A percentile compares a stretch with the other conserved stretches of the same genome.
Evolutionary conservation across 495 filamentous ascomycete species (phyloP).

Genomic region (Xylaria nigripes): DNA sequence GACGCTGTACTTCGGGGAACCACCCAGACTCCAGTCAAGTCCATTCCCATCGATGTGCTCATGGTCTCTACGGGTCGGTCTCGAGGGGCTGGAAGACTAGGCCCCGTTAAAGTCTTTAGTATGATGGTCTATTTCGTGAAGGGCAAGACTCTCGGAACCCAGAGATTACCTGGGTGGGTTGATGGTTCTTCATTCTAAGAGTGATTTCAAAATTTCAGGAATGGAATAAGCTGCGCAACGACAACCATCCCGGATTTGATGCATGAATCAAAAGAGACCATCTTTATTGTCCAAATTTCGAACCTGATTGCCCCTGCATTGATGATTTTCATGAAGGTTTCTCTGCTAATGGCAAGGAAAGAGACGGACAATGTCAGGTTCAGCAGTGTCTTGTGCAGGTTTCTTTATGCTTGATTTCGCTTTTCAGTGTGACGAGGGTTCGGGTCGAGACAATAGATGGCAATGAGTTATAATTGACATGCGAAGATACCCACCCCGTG

Average conservation of each 20-base stretch:
- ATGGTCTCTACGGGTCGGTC: slow-evolving; percentile 32
- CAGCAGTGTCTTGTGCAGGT: background rate
- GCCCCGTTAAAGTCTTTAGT: slow-evolving; percentile 31
- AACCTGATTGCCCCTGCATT: too few species aligned
- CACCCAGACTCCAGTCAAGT: slow-evolving; percentile 30
- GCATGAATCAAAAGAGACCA: too few species aligned
- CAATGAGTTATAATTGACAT: slow-evolving; percentile 1
- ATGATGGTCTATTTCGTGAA: slow-evolving; percentile 36
- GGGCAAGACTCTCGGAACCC: slow-evolving; percentile 31
- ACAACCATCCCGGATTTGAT: background rate
- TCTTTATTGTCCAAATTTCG: too few species aligned
- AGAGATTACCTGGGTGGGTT: slow-evolving; percentile 29
- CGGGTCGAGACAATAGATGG: background rate
- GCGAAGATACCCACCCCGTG: background rate
- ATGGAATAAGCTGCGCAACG: background rate
- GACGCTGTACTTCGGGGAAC: slow-evolving; percentile 30
- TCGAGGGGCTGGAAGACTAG: slow-evolving; percentile 33
- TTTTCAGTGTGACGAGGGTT: background rate
- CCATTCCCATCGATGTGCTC: slow-evolving; percentile 34
- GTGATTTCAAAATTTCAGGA: background rate
- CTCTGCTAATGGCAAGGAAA: background rate
- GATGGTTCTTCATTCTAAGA: slow-evolving; percentile 31
- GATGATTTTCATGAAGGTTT: too few species aligned
- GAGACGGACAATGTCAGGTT: background rate
- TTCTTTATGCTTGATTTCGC: background rate